A percentile compares a stretch with the other conserved stretches of the same genome.
phyloP scores from a whole-genome alignment of 352 stramenopile species.

The Phytophthora megakarya region DNA sequence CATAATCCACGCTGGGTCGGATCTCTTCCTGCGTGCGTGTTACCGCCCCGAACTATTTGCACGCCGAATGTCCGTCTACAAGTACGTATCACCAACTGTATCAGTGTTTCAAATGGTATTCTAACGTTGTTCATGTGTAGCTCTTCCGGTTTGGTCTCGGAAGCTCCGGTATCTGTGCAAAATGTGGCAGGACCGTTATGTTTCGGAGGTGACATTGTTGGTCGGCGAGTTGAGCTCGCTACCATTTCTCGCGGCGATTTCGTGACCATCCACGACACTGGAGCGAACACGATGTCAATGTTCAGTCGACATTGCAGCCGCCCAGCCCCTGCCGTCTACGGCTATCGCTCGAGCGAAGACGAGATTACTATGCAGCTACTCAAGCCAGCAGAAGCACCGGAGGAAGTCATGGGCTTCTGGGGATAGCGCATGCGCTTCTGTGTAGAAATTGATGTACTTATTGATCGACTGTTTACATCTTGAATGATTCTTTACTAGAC shows the following conservation, averaged over 20 bases:
- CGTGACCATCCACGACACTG: slow-evolving; percentile 87
- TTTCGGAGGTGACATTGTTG: slow-evolving; percentile 91
- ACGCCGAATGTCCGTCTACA: slow-evolving; percentile 85
- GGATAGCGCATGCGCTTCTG: no score
- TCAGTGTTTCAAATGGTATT: no score
- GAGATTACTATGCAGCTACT: slow-evolving; percentile 69
- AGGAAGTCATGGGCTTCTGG: slow-evolving; percentile 84
- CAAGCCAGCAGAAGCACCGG: slow-evolving; percentile 73
- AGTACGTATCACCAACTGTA: slow-evolving; percentile 27
- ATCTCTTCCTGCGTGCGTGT: slow-evolving; percentile 89
- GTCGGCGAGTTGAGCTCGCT: slow-evolving; percentile 57
- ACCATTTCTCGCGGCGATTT: slow-evolving; percentile 76
- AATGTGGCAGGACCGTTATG: slow-evolving; percentile 92
- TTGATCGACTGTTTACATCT: slow-evolving; percentile 5
- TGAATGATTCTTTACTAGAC: slow-evolving; percentile 17
- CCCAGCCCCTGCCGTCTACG: slow-evolving; percentile 80
- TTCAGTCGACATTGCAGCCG: slow-evolving; percentile 90
- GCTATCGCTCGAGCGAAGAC: slow-evolving; percentile 56
- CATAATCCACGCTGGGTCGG: slow-evolving; percentile 90
- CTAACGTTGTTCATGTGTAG: slow-evolving; percentile 32
- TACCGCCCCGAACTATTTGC: slow-evolving; percentile 83
- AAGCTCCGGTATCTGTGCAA: slow-evolving; percentile 45
- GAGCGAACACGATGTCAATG: slow-evolving; percentile 88
- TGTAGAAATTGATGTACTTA: slow-evolving; percentile 26
- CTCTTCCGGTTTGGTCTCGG: slow-evolving; percentile 50